Evolutionary conservation across 2,329 filamentous ascomycete species (phyloP).

Genomic region (Nemania sp.): DNA sequence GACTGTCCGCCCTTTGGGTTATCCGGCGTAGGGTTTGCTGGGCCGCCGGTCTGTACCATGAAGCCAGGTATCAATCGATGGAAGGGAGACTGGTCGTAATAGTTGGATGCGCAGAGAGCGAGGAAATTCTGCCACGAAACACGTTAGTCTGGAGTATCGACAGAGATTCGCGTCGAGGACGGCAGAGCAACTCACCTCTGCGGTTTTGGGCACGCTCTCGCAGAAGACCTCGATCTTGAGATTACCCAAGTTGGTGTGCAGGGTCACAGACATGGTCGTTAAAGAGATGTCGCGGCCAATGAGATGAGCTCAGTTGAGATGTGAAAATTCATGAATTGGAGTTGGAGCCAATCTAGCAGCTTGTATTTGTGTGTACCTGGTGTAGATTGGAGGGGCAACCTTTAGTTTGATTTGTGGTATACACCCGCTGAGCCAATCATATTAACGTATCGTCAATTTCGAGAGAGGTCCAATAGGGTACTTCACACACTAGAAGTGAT

Average conservation of each 20-base stretch:
- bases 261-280: constrained; percentile 64
- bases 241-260: constrained; percentile 88
- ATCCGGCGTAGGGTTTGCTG: constrained; percentile 57
- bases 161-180: background rate
- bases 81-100: constrained; percentile 76
- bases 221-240: constrained; percentile 97
- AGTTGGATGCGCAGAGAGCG: constrained; percentile 78
- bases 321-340: background rate
- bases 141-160: constrained; percentile 19
- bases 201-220: constrained; percentile 89
- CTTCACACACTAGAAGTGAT: too few species aligned
- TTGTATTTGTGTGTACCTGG: background rate
- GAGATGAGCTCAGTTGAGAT: background rate
- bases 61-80: constrained; percentile 81
- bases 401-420: too few species aligned
- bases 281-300: background rate
- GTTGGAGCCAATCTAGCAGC: background rate
- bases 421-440: too few species aligned
- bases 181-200: constrained; percentile 62
- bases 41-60: constrained; percentile 78
- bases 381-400: background rate
- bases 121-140: constrained; percentile 73
- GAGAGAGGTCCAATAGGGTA: too few species aligned
- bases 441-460: too few species aligned
- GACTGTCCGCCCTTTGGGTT: constrained; percentile 71